Conservation (phyloP, 768 basidiomycete species). For the Suillus luteus region DNA sequence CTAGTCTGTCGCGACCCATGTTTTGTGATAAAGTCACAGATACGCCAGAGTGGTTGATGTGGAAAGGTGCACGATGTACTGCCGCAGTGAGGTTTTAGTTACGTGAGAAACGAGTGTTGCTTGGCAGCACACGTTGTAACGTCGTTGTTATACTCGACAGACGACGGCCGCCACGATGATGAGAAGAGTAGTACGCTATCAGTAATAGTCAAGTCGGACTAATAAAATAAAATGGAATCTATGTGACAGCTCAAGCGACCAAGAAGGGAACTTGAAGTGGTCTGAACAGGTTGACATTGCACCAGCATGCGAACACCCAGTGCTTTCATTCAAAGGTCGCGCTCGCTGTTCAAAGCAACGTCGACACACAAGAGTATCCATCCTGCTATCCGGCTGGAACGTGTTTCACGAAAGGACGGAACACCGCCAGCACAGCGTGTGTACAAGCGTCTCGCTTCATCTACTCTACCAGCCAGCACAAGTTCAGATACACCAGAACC, state of each 20-base stretch:
- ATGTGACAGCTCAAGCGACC: neutral
- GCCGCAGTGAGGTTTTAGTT: neutral
- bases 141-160: neutral
- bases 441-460: conserved; percentile 15
- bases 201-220: neutral
- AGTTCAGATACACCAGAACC: conserved; percentile 4
- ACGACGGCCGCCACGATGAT: neutral
- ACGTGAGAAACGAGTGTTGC: conserved; percentile 1
- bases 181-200: neutral
- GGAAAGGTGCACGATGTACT: neutral
- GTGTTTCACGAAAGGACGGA: conserved; percentile 28
- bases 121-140: neutral
- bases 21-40: conserved; percentile 3
- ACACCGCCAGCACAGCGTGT: conserved; percentile 13
- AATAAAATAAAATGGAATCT: neutral
- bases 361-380: conserved; percentile 27
- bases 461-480: neutral
- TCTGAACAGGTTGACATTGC: conserved; percentile 1
- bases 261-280: conserved; percentile 1
- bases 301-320: conserved; percentile 38
- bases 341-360: conserved; percentile 32
- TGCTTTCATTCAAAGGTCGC: conserved; percentile 36
- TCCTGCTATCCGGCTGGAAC: conserved; percentile 20
- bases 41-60: conserved; percentile 1
- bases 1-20: conserved; percentile 76